Evolutionary conservation across 2,329 filamentous ascomycete species (phyloP).

Genomic region (Sarocladiaceae sp.): DNA sequence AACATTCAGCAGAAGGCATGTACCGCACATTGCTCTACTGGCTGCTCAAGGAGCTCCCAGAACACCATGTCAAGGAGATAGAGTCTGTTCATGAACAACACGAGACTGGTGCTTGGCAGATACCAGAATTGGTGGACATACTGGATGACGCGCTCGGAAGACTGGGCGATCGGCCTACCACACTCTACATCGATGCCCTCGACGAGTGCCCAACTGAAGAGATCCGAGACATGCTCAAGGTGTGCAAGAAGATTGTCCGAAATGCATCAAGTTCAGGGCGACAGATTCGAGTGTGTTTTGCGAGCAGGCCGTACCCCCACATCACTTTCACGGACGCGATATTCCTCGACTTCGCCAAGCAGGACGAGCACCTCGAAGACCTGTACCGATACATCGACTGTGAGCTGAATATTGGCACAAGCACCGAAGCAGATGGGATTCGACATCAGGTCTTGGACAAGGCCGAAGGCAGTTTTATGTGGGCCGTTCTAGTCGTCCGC

Average conservation of each 20-base stretch:
- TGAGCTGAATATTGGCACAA: neutral
- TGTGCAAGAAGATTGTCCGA: conserved; percentile 33
- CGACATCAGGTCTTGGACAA: conserved; percentile 25
- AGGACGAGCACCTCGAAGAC: conserved; percentile 29
- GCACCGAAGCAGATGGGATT: neutral
- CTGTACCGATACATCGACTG: conserved; percentile 25
- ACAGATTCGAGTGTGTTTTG: conserved; percentile 31
- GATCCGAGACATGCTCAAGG: conserved; percentile 34
- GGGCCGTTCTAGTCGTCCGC: conserved; percentile 33
- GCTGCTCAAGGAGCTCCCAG: conserved; percentile 18
- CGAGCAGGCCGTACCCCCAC: conserved; percentile 40
- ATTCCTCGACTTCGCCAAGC: conserved; percentile 25
- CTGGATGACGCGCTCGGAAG: neutral
- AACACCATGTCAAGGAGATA: neutral
- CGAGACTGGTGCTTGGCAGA: neutral
- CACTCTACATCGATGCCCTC: conserved; percentile 29
- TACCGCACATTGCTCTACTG: conserved; percentile 43
- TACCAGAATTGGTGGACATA: neutral
- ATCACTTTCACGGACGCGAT: conserved; percentile 25
- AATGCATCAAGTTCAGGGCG: conserved; percentile 14
- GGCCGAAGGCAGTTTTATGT: conserved; percentile 35
- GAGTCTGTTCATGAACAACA: neutral
- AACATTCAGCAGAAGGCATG: conserved; percentile 39
- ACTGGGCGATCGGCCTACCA: neutral
- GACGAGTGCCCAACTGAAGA: conserved; percentile 41